phyloP scores from a whole-genome alignment of 495 filamentous ascomycete species.

The Aspergillus heteromorphus region DNA sequence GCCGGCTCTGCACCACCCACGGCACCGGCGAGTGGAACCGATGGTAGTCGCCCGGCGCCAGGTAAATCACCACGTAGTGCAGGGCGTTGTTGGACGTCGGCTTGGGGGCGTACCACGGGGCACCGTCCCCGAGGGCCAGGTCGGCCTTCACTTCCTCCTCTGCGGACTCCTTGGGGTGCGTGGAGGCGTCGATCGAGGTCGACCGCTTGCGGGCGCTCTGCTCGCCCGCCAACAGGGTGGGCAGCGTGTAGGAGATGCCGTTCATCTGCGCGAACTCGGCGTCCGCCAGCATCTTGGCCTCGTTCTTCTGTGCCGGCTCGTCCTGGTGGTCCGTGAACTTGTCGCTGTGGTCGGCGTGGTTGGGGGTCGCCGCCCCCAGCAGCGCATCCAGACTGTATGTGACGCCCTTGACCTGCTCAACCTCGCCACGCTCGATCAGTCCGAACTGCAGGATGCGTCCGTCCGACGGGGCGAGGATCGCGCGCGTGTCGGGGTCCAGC shows the following conservation, averaged over 20 bases:
- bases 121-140: slow-evolving; percentile 62
- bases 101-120: slow-evolving; percentile 72
- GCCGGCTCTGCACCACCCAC: slow-evolving; percentile 87
- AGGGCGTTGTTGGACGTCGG: slow-evolving; percentile 57
- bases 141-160: slow-evolving; percentile 81
- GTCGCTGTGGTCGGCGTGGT: slow-evolving; percentile 34
- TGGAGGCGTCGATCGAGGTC: slow-evolving; percentile 57
- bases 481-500: slow-evolving; percentile 70
- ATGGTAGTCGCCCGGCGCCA: slow-evolving; percentile 98
- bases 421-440: slow-evolving; percentile 81
- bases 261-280: slow-evolving; percentile 95
- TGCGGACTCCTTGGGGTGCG: slow-evolving; percentile 56
- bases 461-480: slow-evolving; percentile 82
- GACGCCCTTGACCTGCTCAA: slow-evolving; percentile 99
- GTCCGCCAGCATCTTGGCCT: slow-evolving; percentile 59
- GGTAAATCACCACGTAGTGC: slow-evolving; percentile 93
- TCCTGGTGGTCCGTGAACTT: slow-evolving; percentile 30
- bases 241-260: slow-evolving; percentile 93
- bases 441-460: slow-evolving; percentile 89
- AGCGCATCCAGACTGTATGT: slow-evolving; percentile 94
- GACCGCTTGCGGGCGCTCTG: slow-evolving; percentile 25
- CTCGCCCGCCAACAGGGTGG: slow-evolving; percentile 77
- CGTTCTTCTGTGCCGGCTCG: slow-evolving; percentile 27
- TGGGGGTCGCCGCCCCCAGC: slow-evolving; percentile 59
- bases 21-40: slow-evolving; percentile 91